Evolutionary conservation across 1,139 yeast species (phyloP).

Genomic region (Kodamaea alishanica): DNA sequence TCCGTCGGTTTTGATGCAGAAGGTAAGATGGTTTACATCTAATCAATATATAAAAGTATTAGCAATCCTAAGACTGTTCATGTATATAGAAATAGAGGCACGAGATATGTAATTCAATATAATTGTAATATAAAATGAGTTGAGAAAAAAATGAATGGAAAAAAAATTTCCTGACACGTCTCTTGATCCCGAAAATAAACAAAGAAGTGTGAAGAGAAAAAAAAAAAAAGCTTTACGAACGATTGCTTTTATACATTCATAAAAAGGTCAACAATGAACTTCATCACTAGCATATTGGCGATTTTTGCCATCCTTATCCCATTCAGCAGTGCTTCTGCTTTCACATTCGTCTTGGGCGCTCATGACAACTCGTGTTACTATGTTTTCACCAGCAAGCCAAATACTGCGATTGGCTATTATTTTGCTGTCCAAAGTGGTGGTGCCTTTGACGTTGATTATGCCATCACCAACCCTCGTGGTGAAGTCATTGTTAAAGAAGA

Average conservation of each 20-base stretch:
- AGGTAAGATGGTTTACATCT: constrained; percentile 55
- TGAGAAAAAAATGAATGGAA: too few relatives aligned
- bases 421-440: constrained; percentile 95
- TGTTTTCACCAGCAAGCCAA: constrained; percentile 62
- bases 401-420: constrained; percentile 70
- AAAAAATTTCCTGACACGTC: too few relatives aligned
- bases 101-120: too few relatives aligned
- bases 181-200: too few relatives aligned
- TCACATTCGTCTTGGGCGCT: constrained; percentile 77
- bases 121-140: too few relatives aligned
- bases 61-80: too few relatives aligned
- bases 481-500: constrained; percentile 54
- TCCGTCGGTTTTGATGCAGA: constrained; percentile 69
- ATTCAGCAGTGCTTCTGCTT: constrained; percentile 46
- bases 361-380: constrained; percentile 77
- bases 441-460: constrained; percentile 77
- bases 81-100: too few relatives aligned
- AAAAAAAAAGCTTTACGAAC: too few relatives aligned
- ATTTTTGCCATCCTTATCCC: constrained; percentile 24
- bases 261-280: too few relatives aligned
- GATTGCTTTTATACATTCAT: too few relatives aligned
- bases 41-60: constrained; percentile 2
- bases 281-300: constrained; percentile 15
- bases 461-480: constrained; percentile 66
- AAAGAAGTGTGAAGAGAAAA: too few relatives aligned